Base-by-base conservation (phyloP, 352 stramenopile species). In the Globisporangium alternatum region DNA sequence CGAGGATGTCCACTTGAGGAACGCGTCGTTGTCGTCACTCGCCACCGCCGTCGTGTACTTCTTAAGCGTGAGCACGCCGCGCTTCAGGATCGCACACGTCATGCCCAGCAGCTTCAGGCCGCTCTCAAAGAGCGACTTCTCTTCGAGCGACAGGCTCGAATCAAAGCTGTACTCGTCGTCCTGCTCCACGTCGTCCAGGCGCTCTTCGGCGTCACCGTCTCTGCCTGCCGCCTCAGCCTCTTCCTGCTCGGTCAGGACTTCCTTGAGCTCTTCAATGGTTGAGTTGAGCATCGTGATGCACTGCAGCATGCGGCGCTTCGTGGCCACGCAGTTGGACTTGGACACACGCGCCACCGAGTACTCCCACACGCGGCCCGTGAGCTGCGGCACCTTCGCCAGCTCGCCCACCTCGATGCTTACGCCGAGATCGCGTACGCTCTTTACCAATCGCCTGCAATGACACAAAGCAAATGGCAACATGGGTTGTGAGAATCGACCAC, bases 241-340 rank as follows among this genome's bases (percentile, higher is more conserved):
- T 5, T 72, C 67, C 47, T 91, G 69, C 47, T 92, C 83, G 9
- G 59, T 65, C 19, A 95, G 67, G 28, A 90, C 86, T 54, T 91
- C 83, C 21, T 91, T 83, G 10, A 95, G 71, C 70, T 95, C 86
- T 37, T 89, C 81, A 39, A 93, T 75, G 0, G 84, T 93, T 48
- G 88, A 86, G 66, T 93, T 93, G 39, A 95, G 64, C 69, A 95
- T 84, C 28, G 81, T 81, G 56, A 95, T 79, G 56, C 81, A 90
- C 83, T 90, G 83, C 7, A 96, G 65, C 87, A 94, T 96, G 52
- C 82, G 88, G 55, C 84, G 81, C 71, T 94, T 93, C 28, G 86
- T 93, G 8, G 87, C 83, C 31, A 93, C 81, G 58, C 84, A 92
- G 66, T 96, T 96, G 33, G 87, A 96, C 73, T 93, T 96, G 64